Evolutionary conservation across 208 protist genomes (phyloP), one percentile per base, ranked within the genome.

Genomic region (Trypanosomatidae sp.): DNA sequence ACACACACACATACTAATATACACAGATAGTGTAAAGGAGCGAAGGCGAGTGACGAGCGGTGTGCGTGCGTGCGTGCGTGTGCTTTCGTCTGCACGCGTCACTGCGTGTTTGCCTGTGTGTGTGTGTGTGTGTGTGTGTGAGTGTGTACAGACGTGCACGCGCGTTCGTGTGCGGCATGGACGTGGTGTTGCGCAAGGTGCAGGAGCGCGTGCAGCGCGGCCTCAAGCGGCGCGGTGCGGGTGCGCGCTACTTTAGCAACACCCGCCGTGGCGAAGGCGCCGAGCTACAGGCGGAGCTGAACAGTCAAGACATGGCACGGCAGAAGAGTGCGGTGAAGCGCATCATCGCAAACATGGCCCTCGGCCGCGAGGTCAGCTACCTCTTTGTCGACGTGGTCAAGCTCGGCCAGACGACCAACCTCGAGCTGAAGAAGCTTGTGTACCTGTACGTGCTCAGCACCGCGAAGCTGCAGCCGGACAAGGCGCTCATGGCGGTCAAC

Each of bases 401-500:
- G 56, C 96, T 96, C 41, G 97, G 98, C 41, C 91, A 97, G 48
- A 99, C 97, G 2, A 70, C 73, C 19, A 97, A 99, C 66, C 59
- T 99, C 4, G 97, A 99, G 63, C 60, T 99, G 1, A 99, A 99
- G 76, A 99, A 99, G 71, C 85, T 99, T 0, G 96, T 99, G 0
- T 99, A 99, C 61, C 78, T 99, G n/a, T 99, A 99, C 56, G 70
- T 99, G 6, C 98, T 99, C 49, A 98, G 97, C 72, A 99, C 98
- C 42, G 96, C 98, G 4, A 97, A 98, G 56, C 81, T 89, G 43
- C 89, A 99, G 55, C 97, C 97, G 21, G 97, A 99, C 32, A 79
- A 97, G 41, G 96, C 97, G 22, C 89, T 99, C 24, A 59, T 99
- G n/a, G 97, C 96, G 27, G 97, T 99, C 13, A 99, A 99, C 72